Base-by-base conservation (phyloP, 2,329 filamentous ascomycete genomes). In the Raffaelea arxii region DNA sequence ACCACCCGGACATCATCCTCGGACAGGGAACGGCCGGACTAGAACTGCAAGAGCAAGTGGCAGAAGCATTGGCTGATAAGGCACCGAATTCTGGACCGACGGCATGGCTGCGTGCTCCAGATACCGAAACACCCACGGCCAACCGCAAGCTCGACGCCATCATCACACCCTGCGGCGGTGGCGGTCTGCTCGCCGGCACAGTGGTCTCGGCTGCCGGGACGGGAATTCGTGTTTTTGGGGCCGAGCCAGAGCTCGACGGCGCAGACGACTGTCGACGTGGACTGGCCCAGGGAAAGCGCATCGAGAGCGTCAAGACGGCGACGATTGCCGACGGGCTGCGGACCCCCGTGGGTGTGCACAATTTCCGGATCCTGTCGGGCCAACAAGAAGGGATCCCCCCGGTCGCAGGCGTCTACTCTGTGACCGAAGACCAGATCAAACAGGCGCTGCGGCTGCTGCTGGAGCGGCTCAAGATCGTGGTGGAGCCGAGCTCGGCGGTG, bases 21-120 rank as follows among this genome's bases (percentile, higher is more conserved):
- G 91, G 92, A 0, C 90, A 96, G 68, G 92, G 91, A n/a, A 97
- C 91, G 1, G 71, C 86, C 51, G 90, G 81, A 0, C 63, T 96
- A 5, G 92, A 98, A 64, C 64, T 96, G 27, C 82, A 89, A 60
- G 69, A 75, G 50, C 90, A 97, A 60, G 85, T 82, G 2, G 63
- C 60, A 5, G 60, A 59, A 6, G 55, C 55, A 1, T 53, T 50
- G 25, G 56, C 53, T 18, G 53, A 55, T 49, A 21, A 41, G 41
- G 4, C 35, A 6, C 38, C 16, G 21, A 16, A 24, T 9, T 12
- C 19, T 25, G 18, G 4, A 14, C 14, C 19, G 0, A 52, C 50
- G 2, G 52, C 47, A 1, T 35, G 44, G 14, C 30, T 54, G 21
- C 47, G 47, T 6, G 47, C 52, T 2, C 44, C 49, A 10, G 23